Percentiles rank a stretch among this genome's conserved stretches.
Evolutionary conservation across 768 basidiomycete species (phyloP).

Genomic region (Boletus pseudo-olivaceus): DNA sequence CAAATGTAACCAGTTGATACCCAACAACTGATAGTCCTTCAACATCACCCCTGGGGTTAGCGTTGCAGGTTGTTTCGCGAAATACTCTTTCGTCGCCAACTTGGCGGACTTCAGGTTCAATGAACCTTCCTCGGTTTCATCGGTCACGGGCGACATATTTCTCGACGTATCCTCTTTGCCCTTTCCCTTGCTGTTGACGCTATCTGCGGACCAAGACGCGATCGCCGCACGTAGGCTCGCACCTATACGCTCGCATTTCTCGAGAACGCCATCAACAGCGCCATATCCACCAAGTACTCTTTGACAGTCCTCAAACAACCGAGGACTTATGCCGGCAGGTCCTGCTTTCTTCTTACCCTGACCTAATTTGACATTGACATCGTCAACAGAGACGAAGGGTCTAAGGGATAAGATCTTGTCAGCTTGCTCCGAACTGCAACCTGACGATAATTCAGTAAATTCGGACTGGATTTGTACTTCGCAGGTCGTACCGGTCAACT

Average conservation of each 20-base stretch:
- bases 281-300: constrained; percentile 82
- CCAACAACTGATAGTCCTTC: constrained; percentile 96
- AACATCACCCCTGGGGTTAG: constrained; percentile 66
- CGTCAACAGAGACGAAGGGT: constrained; percentile 74
- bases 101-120: constrained; percentile 52
- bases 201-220: constrained; percentile 63
- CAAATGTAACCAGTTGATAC: constrained; percentile 96
- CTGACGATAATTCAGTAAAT: constrained; percentile 34
- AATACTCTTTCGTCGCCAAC: constrained; percentile 54
- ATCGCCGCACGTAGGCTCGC: constrained; percentile 68
- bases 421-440: constrained; percentile 81
- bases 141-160: constrained; percentile 19
- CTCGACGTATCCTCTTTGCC: constrained; percentile 33
- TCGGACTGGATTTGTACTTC: neutral
- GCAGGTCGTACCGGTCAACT: constrained; percentile 60
- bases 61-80: constrained; percentile 68
- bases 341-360: constrained; percentile 87
- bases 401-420: constrained; percentile 71
- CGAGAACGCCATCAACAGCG: constrained; percentile 83
- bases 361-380: constrained; percentile 70
- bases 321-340: constrained; percentile 78
- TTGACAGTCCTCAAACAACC: constrained; percentile 88
- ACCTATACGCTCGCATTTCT: constrained; percentile 86
- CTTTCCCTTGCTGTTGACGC: constrained; percentile 35
- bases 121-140: constrained; percentile 57